phyloP scores from a whole-genome alignment of 2,329 filamentous ascomycete genomes.

The Ceratocystis destructans region DNA sequence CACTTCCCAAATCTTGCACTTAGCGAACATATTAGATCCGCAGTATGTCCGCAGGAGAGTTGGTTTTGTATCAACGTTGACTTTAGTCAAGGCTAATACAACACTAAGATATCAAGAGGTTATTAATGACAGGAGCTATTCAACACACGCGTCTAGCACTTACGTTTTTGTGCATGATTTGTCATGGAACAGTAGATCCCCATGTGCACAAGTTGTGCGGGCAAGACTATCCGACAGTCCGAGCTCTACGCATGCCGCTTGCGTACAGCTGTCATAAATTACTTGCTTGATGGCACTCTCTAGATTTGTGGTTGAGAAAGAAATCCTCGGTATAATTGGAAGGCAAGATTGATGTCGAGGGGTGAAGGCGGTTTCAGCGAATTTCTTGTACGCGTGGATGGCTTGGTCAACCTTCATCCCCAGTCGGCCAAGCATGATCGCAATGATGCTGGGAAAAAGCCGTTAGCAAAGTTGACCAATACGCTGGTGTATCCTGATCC shows the following conservation, averaged over 20 bases:
- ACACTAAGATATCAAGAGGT: not conserved
- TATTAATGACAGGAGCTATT: not conserved
- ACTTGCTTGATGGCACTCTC: not conserved
- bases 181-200: not conserved
- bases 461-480: not conserved
- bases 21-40: slow-evolving; percentile 19
- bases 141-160: not conserved
- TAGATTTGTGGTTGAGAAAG: not conserved
- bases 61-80: slow-evolving; percentile 16
- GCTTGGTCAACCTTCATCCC: not conserved
- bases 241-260: not conserved
- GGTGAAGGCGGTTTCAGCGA: not conserved
- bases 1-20: slow-evolving; percentile 25
- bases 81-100: not conserved
- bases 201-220: not conserved
- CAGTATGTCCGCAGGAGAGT: slow-evolving; percentile 24
- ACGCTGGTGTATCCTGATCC: slow-evolving; percentile 12
- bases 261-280: not conserved
- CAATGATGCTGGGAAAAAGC: not conserved
- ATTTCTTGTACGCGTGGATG: not conserved
- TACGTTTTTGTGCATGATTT: not conserved
- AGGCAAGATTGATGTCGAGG: not conserved
- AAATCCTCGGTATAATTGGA: not conserved
- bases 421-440: not conserved
- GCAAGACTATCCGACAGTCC: not conserved